Base-by-base conservation (phyloP, 2,329 filamentous ascomycete species). In the Neopestalotiopsis sp. region DNA sequence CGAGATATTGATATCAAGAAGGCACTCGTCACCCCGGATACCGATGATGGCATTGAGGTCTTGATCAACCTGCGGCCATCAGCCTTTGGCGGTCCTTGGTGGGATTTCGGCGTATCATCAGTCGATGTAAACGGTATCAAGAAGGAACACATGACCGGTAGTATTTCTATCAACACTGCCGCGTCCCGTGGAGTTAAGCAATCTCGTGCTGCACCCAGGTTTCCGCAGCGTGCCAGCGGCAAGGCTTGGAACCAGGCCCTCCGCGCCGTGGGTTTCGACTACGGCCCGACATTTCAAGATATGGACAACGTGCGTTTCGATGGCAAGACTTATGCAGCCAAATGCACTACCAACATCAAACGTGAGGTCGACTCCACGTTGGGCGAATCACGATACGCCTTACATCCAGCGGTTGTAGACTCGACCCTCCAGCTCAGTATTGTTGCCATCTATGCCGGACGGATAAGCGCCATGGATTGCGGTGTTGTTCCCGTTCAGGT, bases 401-500 rank as follows among this genome's bases (percentile, higher is more conserved):
- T 84, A 20, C 83, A 84, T 68, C 83, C 83, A 0, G 73, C 79
- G 0, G 74, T 75, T 14, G 75, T 84, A 14, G 82, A 85, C 69
- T 74, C 74, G n/a, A 71, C 69, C 20, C 69, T 82, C 4, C 81
- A 82, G 58, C 74, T 81, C 6, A 69, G 73, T 12, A 78, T 79
- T 52, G 74, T 72, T 1, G 73, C 78, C n/a, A 74, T 78, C 45
- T 72, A 79, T 42, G 71, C 74, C 0, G 78, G 78, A 2, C 70
- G 72, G 2, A 67, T 70, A 28, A 76, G 72, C 6, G 74, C 70
- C 17, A 78, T 81, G 75, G 63, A 71, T 1, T 76, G 71, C 57
- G 79, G 76, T 24, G 73, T 77, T 1, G 74, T 81, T 6, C 80
- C 80, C 1, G 65, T 76, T 20, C 69, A 69, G 24, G 67, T 74